These are phyloP conservation scores for Pseudonectria foliicola DNA, from an alignment of 2,329 filamentous ascomycete genomes.

Conservation along the genomic window DNA sequence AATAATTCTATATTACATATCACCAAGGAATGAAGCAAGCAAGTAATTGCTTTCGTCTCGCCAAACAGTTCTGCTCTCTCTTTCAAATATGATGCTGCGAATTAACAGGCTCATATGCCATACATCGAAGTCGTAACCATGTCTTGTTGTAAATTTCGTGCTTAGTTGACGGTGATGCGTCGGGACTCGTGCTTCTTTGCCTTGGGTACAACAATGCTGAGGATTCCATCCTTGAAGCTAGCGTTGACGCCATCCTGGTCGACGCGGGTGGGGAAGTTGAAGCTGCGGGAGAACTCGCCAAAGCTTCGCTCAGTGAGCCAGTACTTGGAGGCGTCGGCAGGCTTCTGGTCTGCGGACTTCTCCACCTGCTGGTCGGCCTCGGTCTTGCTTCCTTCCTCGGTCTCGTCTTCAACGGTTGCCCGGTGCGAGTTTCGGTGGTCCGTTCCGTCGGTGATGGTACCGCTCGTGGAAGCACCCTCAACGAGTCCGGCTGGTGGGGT, in stretches of 20 bases:
- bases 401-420: constrained; percentile 61
- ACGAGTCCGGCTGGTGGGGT: constrained; percentile 41
- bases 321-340: constrained; percentile 49
- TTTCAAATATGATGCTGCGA: not conserved
- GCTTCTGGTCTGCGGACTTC: constrained; percentile 24
- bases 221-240: constrained; percentile 56
- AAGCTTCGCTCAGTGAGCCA: constrained; percentile 63
- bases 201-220: constrained; percentile 60
- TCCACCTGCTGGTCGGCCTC: constrained; percentile 17
- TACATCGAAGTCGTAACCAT: not conserved
- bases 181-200: constrained; percentile 50
- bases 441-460: constrained; percentile 34
- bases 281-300: constrained; percentile 61
- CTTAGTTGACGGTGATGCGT: constrained; percentile 49
- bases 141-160: not conserved
- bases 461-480: constrained; percentile 32
- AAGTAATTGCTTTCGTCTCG: not conserved
- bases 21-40: not conserved
- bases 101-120: not conserved
- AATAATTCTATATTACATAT: too few species aligned
- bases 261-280: constrained; percentile 59
- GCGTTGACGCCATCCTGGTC: constrained; percentile 57
- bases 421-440: constrained; percentile 39
- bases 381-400: constrained; percentile 21
- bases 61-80: too few species aligned